Evolutionary conservation across 139 green algal species (phyloP).

Genomic region (Chlorella sp.): DNA sequence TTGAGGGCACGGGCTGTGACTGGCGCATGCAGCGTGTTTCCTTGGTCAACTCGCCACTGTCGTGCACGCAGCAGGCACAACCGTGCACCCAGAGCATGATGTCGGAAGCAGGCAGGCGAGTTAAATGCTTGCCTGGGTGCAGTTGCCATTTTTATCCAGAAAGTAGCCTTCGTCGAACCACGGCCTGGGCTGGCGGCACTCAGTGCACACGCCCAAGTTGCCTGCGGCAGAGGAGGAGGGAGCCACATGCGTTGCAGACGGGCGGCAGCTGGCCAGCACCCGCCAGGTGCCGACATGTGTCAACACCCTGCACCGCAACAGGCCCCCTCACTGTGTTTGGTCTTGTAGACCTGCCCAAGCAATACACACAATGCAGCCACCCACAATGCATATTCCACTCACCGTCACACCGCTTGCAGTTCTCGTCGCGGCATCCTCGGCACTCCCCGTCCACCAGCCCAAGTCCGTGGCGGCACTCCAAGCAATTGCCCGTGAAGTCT

Average conservation of each 20-base stretch:
- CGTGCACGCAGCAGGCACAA: too few relatives aligned
- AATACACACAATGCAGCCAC: too few relatives aligned
- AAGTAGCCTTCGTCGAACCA: not conserved
- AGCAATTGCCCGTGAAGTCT: not conserved
- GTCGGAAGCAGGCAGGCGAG: not conserved
- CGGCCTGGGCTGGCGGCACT: not conserved
- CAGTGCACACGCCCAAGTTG: not conserved
- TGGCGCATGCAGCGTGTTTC: not conserved
- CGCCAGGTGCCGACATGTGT: not conserved
- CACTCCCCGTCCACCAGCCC: not conserved
- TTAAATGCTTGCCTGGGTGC: not conserved
- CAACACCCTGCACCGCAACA: not conserved
- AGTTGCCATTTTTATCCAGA: not conserved
- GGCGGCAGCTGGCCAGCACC: not conserved
- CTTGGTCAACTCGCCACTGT: too few relatives aligned
- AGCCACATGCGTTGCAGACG: not conserved
- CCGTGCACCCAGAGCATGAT: not conserved
- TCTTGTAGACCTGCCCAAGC: too few relatives aligned
- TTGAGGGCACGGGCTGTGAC: not conserved
- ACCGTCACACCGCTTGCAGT: not conserved
- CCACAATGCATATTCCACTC: not conserved
- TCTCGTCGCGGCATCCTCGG: not conserved
- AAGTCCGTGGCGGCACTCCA: not conserved
- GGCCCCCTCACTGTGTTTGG: not conserved
- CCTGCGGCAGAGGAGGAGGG: not conserved